Evolutionary conservation across 768 basidiomycete genomes (phyloP).

Genomic region (Dacryopinax spathularia): DNA sequence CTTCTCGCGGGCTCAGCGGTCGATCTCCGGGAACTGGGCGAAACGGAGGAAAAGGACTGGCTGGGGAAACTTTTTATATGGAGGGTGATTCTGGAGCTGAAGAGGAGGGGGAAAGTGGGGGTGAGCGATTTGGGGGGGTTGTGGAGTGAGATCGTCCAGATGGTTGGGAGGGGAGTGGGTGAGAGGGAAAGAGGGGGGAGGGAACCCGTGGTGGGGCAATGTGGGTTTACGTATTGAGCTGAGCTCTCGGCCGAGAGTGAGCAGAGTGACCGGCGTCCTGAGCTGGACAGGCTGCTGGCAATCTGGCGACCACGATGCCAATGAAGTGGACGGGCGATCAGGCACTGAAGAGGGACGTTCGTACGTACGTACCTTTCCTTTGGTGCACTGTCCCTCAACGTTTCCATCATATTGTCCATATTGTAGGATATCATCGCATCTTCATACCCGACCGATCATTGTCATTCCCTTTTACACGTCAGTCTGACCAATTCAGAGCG

Average conservation of each 20-base stretch:
- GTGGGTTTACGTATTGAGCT: neutral
- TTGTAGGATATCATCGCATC: too few relatives aligned
- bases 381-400: too few relatives aligned
- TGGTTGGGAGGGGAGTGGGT: neutral
- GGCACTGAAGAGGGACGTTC: too few relatives aligned
- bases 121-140: neutral
- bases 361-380: too few relatives aligned
- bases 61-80: neutral
- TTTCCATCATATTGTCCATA: too few relatives aligned
- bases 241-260: neutral
- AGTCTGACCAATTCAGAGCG: too few relatives aligned
- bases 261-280: neutral
- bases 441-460: too few relatives aligned
- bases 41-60: neutral
- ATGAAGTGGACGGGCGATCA: too few relatives aligned
- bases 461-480: too few relatives aligned
- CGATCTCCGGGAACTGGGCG: neutral
- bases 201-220: neutral
- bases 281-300: too few relatives aligned
- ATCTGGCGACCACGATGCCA: too few relatives aligned
- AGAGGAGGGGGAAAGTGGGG: neutral
- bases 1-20: neutral
- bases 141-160: neutral
- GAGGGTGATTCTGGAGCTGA: neutral
- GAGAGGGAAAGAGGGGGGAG: neutral